Evolutionary conservation across 805 yeast species (phyloP).

Genomic region (Yarrowia yakushimensis): DNA sequence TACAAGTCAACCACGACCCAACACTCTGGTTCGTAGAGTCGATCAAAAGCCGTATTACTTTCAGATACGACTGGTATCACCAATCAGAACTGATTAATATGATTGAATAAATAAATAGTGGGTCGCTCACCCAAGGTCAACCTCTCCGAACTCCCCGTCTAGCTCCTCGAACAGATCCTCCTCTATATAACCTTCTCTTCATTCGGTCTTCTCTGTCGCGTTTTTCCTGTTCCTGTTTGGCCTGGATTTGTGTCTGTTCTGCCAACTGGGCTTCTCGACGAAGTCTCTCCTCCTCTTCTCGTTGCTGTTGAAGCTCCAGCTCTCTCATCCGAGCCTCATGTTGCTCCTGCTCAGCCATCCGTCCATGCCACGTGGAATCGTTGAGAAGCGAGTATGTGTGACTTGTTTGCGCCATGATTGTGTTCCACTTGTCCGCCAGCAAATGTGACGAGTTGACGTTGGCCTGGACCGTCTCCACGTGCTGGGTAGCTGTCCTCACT

Average conservation of each 20-base stretch:
- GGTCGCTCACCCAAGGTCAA: no score
- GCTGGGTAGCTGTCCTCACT: background rate
- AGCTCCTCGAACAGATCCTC: background rate
- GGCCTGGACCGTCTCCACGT: conserved; percentile 5
- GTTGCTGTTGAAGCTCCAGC: conserved; percentile 2
- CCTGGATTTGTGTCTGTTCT: background rate
- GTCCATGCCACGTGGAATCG: conserved; percentile 21
- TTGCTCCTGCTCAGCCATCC: conserved; percentile 7
- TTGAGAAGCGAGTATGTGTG: conserved; percentile 9
- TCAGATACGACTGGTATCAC: no score
- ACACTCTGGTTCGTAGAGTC: no score
- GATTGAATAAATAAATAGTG: background rate
- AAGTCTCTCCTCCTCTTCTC: background rate
- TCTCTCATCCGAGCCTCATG: conserved; percentile 13
- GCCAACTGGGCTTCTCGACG: background rate
- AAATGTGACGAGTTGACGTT: conserved; percentile 16
- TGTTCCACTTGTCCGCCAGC: conserved; percentile 17
- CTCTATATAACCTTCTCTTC: conserved; percentile 16
- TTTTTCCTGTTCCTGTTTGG: background rate
- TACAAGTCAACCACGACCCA: no score
- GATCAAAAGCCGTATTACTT: no score
- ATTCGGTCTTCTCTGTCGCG: background rate
- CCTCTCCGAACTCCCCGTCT: background rate
- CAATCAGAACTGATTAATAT: no score
- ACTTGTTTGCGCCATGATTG: conserved; percentile 12